Base-by-base conservation (phyloP, 768 basidiomycete species). In the Boletus reticulatus region DNA sequence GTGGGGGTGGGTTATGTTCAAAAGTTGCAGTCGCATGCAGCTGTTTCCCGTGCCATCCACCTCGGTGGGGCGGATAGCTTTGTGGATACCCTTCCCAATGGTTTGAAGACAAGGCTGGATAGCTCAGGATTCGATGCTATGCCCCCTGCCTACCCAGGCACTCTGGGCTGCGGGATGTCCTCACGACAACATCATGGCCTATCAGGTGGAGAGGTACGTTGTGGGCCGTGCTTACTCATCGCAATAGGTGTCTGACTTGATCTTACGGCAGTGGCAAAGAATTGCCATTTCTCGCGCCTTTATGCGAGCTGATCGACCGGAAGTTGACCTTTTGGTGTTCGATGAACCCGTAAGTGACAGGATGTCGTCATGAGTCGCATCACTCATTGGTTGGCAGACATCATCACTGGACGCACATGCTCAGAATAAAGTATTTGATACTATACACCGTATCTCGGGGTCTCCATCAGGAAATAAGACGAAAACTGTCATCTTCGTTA, bases 241-340 rank as follows among this genome's bases (percentile, higher is more conserved):
- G 53, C 61, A 60, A 60, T 55, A 53, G 48, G 38, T 22, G 1
- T 52, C 12, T 61, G 34, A 69, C 53, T 36, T 29, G 19, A 55
- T 52, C 49, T 55, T 54, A 59, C 64, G 59, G 34, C 66, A 92
- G 89, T 93, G 92, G 92, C 91, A 93, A 73, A 77, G 89, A 62
- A 82, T 95, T 53, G 92, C 93, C 17, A 80, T 94, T 47, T 88
- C 92, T 45, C 81, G 93, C 46, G 89, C 91, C 16, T 94, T 94
- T 64, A 91, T 94, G 88, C 78, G 92, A 56, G 87, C 89, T 46
- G 80, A 77, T 63, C 83, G 81, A 65, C 88, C 83, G 20, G 84
- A 85, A 59, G 82, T 90, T 24, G 89, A 94, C 71, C 73, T 94
- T 14, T 75, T 94, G 32, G 71, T 94, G 41, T 88, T 94, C 65